Evolutionary conservation across 2,329 filamentous ascomycete species (phyloP), one percentile per base, ranked within the genome.

Genomic region (Aureobasidium sp.): DNA sequence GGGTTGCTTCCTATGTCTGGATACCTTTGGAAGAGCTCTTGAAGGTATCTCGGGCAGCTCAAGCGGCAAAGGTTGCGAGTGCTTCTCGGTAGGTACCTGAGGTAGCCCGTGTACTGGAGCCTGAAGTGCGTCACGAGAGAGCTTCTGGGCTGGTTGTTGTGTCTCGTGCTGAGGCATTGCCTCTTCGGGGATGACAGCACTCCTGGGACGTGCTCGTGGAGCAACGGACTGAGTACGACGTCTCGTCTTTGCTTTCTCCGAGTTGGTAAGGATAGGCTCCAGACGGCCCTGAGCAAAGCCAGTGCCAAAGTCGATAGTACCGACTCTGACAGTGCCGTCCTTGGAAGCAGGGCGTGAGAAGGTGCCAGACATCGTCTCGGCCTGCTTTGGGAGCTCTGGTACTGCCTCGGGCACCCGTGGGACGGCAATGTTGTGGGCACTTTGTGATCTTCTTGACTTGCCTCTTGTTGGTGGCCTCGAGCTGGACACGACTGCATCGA

Each of bases 231-330:
- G 48, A 20, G 60, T 62, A 41, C 60, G 60, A 31, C 60, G 48
- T 39, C 42, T 62, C 2, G 48, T 34, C 41, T 45, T 48, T 27
- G 60, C 48, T 27, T 53, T 62, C 34, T 62, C 60, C 2, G 31
- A 47, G 29, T 17, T 60, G 44, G 45, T 60, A 8, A 56, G 39
- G 25, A 62, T 56, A 11, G 60, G 60, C 14, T 51, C 39, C 14
- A 62, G 9, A 25, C 60, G 60, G 7, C 60, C 60, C 53, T 62
- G 60, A 12, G 20, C 60, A n/a, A 55, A 44, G 11, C 60, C 60
- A 41, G 39, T 53, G 17, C 49, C 60, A 31, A 62, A 62, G n/a
- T 62, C 49, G n/a, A 62, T 56, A 15, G 60, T 62, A 22, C 60
- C 60, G 39, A 62, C 60, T 42, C 39, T 48, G 22, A 60, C 57